Evolutionary conservation across 2,329 filamentous ascomycete genomes (phyloP).

Genomic region (Penicillium olsonii): DNA sequence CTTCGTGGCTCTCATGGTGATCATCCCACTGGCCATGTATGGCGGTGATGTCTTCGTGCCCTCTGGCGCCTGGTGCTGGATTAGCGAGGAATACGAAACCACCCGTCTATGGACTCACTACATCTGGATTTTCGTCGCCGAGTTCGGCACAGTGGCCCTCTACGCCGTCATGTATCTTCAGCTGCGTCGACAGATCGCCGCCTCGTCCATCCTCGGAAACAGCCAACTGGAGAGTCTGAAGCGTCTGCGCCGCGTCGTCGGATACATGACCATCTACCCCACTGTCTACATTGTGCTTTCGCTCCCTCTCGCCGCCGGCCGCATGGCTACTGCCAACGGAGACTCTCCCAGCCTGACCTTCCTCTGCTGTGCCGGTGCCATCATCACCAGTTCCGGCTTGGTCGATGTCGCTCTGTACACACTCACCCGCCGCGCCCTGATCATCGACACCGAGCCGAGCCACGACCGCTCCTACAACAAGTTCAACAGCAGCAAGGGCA

Average conservation of each 20-base stretch:
- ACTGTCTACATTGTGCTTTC: constrained; percentile 62
- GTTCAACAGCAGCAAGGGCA: constrained; percentile 29
- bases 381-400: constrained; percentile 61
- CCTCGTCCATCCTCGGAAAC: constrained; percentile 38
- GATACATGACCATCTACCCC: constrained; percentile 51
- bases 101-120: constrained; percentile 54
- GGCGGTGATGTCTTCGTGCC: constrained; percentile 48
- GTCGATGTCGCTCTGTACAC: constrained; percentile 62
- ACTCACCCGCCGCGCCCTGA: constrained; percentile 57
- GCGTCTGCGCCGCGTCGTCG: constrained; percentile 45
- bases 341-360: constrained; percentile 40
- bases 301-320: constrained; percentile 60
- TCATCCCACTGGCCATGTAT: constrained; percentile 49
- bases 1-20: constrained; percentile 48
- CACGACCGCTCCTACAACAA: constrained; percentile 37
- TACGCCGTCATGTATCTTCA: constrained; percentile 53
- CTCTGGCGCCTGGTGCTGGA: constrained; percentile 58
- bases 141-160: constrained; percentile 52
- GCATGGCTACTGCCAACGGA: constrained; percentile 44
- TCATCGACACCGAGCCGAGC: constrained; percentile 53
- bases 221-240: constrained; percentile 40
- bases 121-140: constrained; percentile 55
- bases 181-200: constrained; percentile 47
- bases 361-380: constrained; percentile 55
- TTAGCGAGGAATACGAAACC: constrained; percentile 44